Evolutionary conservation across 2,329 filamentous ascomycete genomes (phyloP).

Genomic region (Fusarium floridanum): DNA sequence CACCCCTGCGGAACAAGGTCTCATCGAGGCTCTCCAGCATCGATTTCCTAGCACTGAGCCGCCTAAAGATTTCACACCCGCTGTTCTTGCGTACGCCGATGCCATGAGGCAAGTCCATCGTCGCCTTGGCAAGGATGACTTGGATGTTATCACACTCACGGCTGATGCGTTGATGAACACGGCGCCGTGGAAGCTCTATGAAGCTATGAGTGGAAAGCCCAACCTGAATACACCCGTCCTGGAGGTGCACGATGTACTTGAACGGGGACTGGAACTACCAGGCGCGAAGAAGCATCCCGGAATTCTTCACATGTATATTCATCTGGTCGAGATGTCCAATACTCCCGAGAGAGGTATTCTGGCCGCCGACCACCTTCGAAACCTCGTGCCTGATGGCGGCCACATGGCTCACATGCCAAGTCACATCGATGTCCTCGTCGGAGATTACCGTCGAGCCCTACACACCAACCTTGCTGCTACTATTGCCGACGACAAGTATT

Average conservation of each 20-base stretch:
- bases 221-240: conserved; percentile 45
- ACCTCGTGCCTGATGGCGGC: conserved; percentile 75
- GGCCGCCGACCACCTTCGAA: conserved; percentile 72
- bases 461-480: conserved; percentile 75
- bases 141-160: conserved; percentile 54
- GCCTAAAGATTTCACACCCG: not conserved
- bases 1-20: not conserved
- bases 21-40: not conserved
- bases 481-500: conserved; percentile 74
- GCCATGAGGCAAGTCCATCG: conserved; percentile 55
- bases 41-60: not conserved
- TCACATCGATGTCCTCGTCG: conserved; percentile 77
- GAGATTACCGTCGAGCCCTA: conserved; percentile 78
- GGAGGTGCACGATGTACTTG: conserved; percentile 49
- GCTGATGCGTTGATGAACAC: conserved; percentile 62
- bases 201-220: conserved; percentile 52
- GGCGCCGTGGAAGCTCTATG: conserved; percentile 61
- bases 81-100: conserved; percentile 45
- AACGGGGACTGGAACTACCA: conserved; percentile 60
- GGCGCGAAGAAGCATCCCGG: conserved; percentile 73
- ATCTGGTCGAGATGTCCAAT: conserved; percentile 81
- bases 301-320: conserved; percentile 80
- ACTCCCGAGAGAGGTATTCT: conserved; percentile 72
- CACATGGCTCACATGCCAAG: conserved; percentile 83
- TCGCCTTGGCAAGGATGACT: conserved; percentile 53